phyloP scores from a whole-genome alignment of 768 basidiomycete genomes.

The Austroboletus eburneus region DNA sequence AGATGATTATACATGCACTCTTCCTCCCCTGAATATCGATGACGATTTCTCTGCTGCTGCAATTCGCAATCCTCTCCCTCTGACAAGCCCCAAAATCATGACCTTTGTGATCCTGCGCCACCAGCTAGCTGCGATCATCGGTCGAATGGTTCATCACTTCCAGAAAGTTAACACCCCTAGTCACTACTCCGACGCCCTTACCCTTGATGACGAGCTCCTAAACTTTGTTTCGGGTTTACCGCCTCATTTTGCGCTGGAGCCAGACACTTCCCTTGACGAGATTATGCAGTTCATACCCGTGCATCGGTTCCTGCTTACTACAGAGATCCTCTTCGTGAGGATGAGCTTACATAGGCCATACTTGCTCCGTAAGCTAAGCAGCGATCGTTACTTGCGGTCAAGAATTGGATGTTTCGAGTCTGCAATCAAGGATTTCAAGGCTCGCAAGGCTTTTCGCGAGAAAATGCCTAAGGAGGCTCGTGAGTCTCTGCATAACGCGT shows the following conservation, averaged over 20 bases:
- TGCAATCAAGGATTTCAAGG: constrained; percentile 80
- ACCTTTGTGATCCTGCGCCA: constrained; percentile 88
- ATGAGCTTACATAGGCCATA: constrained; percentile 87
- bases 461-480: constrained; percentile 58
- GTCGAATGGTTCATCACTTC: constrained; percentile 89
- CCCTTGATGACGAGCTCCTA: constrained; percentile 79
- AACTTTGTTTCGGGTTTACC: constrained; percentile 74
- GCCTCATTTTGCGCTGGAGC: constrained; percentile 69
- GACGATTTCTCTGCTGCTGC: constrained; percentile 47
- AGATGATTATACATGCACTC: constrained; percentile 83
- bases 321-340: constrained; percentile 84
- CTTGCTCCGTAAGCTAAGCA: constrained; percentile 66
- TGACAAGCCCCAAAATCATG: constrained; percentile 73
- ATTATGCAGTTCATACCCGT: constrained; percentile 62
- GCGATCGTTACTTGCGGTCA: constrained; percentile 78
- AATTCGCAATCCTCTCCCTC: constrained; percentile 49
- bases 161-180: constrained; percentile 76
- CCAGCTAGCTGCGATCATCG: constrained; percentile 77
- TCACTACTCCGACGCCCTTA: constrained; percentile 79
- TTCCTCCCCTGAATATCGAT: constrained; percentile 68
- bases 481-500: constrained; percentile 73
- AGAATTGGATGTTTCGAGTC: constrained; percentile 87
- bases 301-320: constrained; percentile 85
- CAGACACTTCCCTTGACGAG: constrained; percentile 76
- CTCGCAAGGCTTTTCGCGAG: constrained; percentile 66